Evolutionary conservation across 345 rosid species (phyloP), one percentile per base, ranked within the genome.

Genomic region (Citrus inodora): DNA sequence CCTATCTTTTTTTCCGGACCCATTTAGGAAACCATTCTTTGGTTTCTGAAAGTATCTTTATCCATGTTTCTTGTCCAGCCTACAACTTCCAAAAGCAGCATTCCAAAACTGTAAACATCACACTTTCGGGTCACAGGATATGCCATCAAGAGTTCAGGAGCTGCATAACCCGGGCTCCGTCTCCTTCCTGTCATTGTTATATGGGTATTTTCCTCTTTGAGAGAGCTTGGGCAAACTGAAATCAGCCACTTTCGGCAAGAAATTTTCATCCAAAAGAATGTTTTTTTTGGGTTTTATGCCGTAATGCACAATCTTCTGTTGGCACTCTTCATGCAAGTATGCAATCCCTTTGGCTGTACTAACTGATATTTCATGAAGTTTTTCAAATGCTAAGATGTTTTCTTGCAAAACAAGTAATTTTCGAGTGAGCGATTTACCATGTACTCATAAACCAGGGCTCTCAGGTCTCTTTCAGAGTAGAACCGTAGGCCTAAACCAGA

Each of bases 401-500:
- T 42, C 24, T 53, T 6, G 55, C 22, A 8, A 13, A 77, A 82
- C 37, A 85, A 28, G 8, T 70, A 9, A 7, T 24, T 79, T 28
- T 84, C 83, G 0, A 85, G 83, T 5, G 87, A 80, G 8, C 87
- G 88, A 51, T 85, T 85, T 35, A 38, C 70, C 85, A 84, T 86
- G 79, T 55, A 88, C 80, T 88, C 89, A 1, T 78, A 86, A 63
- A 88, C 83, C 1, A 88, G 79, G 9, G 86, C 82, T 48, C 76
- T 74, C 40, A 78, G 70, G 1, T 74, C 38, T 7, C 63, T 11
- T 3, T 86, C 87, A 0, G 76, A 83, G 80, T 86, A 88, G 60
- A 86, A 86, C 89, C 91, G 1, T 74, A 77, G 10, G 86, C 86
- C 60, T 76, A 73, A 24, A 88, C 85, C 37, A 88, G 72, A 75